phyloP scores from a whole-genome alignment of 345 rosid genomes.

The Arabidopsis arenosa region DNA sequence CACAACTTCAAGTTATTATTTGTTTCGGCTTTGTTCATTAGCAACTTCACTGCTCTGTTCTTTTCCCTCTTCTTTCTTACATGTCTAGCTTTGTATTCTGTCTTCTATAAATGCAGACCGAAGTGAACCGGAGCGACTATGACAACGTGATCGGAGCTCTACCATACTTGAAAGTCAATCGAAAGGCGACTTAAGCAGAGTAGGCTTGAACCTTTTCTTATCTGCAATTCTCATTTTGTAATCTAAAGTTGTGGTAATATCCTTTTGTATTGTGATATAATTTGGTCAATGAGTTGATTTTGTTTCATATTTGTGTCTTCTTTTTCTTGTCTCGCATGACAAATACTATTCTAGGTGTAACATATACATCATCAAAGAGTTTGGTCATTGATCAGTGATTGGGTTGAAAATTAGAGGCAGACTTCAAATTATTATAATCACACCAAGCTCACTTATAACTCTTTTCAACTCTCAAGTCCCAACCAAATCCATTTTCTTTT shows the following conservation, averaged over 20 bases:
- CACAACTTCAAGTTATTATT: not conserved
- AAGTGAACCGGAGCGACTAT: conserved; percentile 81
- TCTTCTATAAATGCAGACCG: conserved; percentile 50
- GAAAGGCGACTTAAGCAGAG: conserved; percentile 60
- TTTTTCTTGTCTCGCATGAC: conserved; percentile 23
- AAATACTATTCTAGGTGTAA: conserved; percentile 3
- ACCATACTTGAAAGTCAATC: conserved; percentile 89
- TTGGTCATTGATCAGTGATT: conserved; percentile 14
- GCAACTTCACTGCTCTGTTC: conserved; percentile 1
- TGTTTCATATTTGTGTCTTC: conserved; percentile 14
- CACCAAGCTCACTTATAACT: not conserved
- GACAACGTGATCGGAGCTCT: conserved; percentile 84
- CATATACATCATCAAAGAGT: not conserved
- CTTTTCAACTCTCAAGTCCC: not conserved
- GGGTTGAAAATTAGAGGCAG: not conserved
- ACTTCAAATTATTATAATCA: conserved; percentile 16
- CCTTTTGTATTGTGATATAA: conserved; percentile 30
- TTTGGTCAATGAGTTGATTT: conserved; percentile 40
- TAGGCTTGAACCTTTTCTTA: conserved; percentile 5
- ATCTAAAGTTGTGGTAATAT: conserved; percentile 28
- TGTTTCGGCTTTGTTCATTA: conserved; percentile 5
- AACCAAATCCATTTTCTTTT: not conserved
- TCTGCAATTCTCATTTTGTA: conserved; percentile 28
- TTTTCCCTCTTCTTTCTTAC: not conserved
- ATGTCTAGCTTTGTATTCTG: conserved; percentile 2